phyloP scores from a whole-genome alignment of 805 yeast species.

The Nakazawaea wyomingensis region DNA sequence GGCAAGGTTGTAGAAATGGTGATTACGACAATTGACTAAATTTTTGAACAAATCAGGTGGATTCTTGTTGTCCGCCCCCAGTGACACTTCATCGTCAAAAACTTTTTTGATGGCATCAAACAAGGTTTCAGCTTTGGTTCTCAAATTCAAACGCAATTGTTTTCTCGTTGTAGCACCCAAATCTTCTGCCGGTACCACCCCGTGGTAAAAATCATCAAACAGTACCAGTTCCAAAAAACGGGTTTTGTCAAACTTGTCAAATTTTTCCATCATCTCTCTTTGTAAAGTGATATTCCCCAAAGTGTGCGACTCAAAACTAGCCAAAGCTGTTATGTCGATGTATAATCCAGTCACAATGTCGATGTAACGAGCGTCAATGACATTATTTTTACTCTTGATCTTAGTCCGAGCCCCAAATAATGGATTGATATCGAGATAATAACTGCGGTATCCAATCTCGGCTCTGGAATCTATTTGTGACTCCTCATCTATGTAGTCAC shows the following conservation, averaged over 20 bases:
- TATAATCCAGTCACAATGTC: conserved; percentile 44
- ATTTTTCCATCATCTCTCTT: neutral
- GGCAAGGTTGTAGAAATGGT: conserved; percentile 41
- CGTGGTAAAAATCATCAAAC: conserved; percentile 8
- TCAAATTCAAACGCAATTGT: neutral
- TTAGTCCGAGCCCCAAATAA: conserved; percentile 30
- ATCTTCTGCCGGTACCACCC: neutral
- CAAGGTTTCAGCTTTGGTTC: neutral
- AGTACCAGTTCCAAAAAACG: neutral
- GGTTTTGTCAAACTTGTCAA: conserved; percentile 1
- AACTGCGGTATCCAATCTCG: conserved; percentile 26
- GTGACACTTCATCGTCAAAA: neutral
- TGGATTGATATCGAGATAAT: conserved; percentile 28
- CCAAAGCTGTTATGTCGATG: conserved; percentile 39
- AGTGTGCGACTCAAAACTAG: conserved; percentile 1
- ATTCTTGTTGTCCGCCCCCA: no score
- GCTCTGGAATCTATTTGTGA: conserved; percentile 16
- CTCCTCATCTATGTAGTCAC: conserved; percentile 4
- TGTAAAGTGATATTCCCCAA: neutral
- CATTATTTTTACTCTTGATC: conserved; percentile 40
- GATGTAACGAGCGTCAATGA: conserved; percentile 50
- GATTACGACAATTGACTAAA: conserved; percentile 43
- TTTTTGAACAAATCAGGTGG: neutral
- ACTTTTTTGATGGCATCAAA: neutral
- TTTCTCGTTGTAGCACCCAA: neutral